Conservation (phyloP, 306 rosid species). For the Prunus padus region DNA sequence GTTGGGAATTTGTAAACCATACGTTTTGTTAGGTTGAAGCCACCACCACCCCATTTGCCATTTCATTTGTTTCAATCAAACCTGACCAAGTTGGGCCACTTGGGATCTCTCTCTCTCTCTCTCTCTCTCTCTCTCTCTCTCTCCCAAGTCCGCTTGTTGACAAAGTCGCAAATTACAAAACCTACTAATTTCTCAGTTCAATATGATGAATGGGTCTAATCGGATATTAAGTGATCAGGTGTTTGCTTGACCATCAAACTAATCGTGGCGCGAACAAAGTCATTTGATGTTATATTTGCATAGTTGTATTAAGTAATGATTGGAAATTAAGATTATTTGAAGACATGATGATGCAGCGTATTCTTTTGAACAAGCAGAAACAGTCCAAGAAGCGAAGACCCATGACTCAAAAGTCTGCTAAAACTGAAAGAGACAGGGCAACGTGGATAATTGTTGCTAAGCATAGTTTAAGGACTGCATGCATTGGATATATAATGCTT, state of each 20-base stretch:
- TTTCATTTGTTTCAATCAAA: background rate
- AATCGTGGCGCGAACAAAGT: no score
- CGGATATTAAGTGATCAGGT: no score
- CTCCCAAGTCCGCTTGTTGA: background rate
- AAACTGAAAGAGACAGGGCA: background rate
- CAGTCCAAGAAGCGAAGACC: conserved; percentile 17
- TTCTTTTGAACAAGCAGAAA: background rate
- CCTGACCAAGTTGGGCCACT: background rate
- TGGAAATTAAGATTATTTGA: background rate
- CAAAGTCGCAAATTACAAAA: background rate
- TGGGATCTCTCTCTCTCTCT: no score
- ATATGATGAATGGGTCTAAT: no score
- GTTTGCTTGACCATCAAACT: no score
- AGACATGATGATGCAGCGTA: background rate
- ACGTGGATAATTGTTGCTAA: conserved; percentile 1
- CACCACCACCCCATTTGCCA: no score
- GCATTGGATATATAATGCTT: no score
- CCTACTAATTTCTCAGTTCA: background rate
- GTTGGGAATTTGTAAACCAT: conserved; percentile 19
- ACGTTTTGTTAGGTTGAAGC: background rate
- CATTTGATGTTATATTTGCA: no score
- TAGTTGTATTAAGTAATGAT: no score
- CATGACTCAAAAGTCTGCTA: background rate
- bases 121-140: no score
- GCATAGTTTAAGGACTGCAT: background rate